Evolutionary conservation across 176 grass and related monocot genomes (phyloP), one percentile per base, ranked within the genome.

Genomic region (Alopecurus myosuroides): DNA sequence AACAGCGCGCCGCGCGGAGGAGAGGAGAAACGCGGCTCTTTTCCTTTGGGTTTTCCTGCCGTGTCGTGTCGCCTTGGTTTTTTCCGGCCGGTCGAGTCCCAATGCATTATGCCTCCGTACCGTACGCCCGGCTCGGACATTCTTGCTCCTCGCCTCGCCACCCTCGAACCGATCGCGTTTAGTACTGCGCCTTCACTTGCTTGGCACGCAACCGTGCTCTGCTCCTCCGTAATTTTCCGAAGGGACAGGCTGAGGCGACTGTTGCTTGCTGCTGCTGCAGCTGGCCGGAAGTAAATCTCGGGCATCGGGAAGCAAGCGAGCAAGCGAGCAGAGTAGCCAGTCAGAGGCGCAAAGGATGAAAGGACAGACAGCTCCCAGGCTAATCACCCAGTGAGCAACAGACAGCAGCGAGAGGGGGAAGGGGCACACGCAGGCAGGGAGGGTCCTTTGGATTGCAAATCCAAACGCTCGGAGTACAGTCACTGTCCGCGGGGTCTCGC

Each of bases 261-360:
- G 19, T 19, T 18, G 65, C 18, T 71, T 39, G 70, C 9, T 20
- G 29, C 46, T 29, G 60, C 19, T 70, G 83, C 12, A 20, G 66
- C 41, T 26, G 31, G 44, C 19, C 4, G 30, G 1, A 57, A 22
- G 25, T 39, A 34, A 33, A 73, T 88, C 84, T 71, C 34, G 61
- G 60, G 37, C 77, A 4, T 40, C 8, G 88, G 87, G 87, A 85
- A 40, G 26, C 80, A 71, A 12, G 25, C 80, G 62, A 12, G 25
- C 17, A n/a, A 7, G 18, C 0, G 45, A 20, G 60, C 36, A 30
- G 37, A 14, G 70, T 22, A 14, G 70, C 15, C 53, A 28, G 22
- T 18, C 34, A 78, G 39, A 7, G 6, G 15, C 22, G 11, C 50
- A 10, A 36, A 36, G 39, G 52, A 74, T 69, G 26, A 74, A 30